Conservation (phyloP, 2,329 filamentous ascomycete species). For the Chrysoporthe deuterocubensis region DNA sequence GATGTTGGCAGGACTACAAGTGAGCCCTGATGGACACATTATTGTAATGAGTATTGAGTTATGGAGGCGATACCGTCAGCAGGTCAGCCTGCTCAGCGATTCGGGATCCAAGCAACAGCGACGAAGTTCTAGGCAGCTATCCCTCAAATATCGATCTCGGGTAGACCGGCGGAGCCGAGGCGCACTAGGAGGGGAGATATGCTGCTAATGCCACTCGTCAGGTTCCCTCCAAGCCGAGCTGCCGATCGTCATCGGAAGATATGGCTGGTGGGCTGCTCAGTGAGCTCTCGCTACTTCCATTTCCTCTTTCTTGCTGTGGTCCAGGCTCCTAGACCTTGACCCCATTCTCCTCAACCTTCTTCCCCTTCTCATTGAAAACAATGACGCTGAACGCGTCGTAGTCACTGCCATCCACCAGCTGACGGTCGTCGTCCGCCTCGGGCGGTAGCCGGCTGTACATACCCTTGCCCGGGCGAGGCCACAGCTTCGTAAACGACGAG, state of each 20-base stretch:
- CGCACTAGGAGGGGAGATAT: too few species aligned
- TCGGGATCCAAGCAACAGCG: not conserved
- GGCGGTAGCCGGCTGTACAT: slow-evolving; percentile 35
- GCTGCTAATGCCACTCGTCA: not conserved
- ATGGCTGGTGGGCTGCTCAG: not conserved
- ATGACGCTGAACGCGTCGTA: slow-evolving; percentile 38
- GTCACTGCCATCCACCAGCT: slow-evolving; percentile 36
- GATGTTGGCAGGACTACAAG: not conserved
- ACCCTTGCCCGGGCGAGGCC: slow-evolving; percentile 37
- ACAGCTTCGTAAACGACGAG: slow-evolving; percentile 35
- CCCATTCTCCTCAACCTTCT: slow-evolving; percentile 39
- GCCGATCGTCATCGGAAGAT: not conserved
- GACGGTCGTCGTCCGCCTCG: slow-evolving; percentile 34
- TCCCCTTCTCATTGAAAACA: slow-evolving; percentile 36
- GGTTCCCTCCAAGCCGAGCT: not conserved
- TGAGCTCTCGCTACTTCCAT: not conserved
- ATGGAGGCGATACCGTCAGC: not conserved
- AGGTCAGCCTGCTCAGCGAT: not conserved
- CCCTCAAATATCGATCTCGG: too few species aligned
- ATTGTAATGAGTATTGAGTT: not conserved
- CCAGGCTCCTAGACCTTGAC: slow-evolving; percentile 31
- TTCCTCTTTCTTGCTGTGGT: not conserved
- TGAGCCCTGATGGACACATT: not conserved
- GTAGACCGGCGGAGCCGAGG: too few species aligned
- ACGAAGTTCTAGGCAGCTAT: not conserved